Percentiles rank a stretch among this genome's conserved stretches.
phyloP scores from a whole-genome alignment of 192 early-diverging fungal species.

The Globomyces pollinis-pini region DNA sequence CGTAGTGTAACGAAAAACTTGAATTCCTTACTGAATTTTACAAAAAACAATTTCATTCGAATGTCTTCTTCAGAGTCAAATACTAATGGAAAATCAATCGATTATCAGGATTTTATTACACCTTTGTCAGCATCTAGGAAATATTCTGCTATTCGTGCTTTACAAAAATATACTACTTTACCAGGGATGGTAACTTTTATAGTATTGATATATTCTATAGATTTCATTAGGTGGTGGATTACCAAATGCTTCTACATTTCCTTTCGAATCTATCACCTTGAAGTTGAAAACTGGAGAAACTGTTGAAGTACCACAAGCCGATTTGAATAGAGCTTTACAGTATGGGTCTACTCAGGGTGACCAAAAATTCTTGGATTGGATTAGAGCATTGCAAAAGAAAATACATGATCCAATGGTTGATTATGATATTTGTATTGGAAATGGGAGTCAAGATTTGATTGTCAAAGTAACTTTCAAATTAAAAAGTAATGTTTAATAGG shows the following conservation, averaged over 20 bases:
- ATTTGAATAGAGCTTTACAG: conserved; percentile 35
- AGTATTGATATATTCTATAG: background rate
- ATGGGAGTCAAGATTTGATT: conserved; percentile 47
- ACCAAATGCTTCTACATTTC: conserved; percentile 43
- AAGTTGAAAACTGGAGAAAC: conserved; percentile 32
- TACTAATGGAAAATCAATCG: too few species aligned
- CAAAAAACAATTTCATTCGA: too few species aligned
- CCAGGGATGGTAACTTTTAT: too few species aligned
- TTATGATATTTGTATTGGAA: conserved; percentile 46
- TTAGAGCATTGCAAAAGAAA: conserved; percentile 34
- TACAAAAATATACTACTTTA: conserved; percentile 17
- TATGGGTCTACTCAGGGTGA: conserved; percentile 47
- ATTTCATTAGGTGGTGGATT: conserved; percentile 41
- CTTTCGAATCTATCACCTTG: conserved; percentile 35
- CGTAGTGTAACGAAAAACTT: too few species aligned
- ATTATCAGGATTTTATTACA: background rate
- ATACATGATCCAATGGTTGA: conserved; percentile 31
- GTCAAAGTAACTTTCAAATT: too few species aligned
- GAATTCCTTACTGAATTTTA: too few species aligned
- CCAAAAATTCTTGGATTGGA: conserved; percentile 36
- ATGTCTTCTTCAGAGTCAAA: too few species aligned
- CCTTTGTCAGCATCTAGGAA: conserved; percentile 8
- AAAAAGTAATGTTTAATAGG: too few species aligned
- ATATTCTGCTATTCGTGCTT: conserved; percentile 40
- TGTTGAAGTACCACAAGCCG: conserved; percentile 22